Conservation (phyloP, 768 basidiomycete genomes). For the Boletus vermiculosoides region DNA sequence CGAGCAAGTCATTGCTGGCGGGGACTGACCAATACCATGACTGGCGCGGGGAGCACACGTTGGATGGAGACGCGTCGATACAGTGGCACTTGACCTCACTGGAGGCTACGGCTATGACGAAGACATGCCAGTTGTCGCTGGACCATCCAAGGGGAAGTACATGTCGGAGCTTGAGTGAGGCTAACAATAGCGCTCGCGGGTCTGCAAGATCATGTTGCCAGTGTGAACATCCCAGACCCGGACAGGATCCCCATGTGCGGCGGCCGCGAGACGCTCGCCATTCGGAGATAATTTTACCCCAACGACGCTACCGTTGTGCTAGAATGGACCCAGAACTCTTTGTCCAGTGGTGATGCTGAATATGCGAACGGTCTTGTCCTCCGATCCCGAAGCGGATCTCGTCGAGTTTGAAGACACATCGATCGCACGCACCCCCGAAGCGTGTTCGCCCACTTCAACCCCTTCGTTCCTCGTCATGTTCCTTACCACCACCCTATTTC, state of each 20-base stretch:
- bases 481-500: too few species aligned
- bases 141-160: neutral
- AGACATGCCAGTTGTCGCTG: neutral
- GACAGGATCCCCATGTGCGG: neutral
- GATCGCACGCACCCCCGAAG: too few species aligned
- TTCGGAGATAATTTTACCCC: constrained; percentile 8
- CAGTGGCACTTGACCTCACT: too few species aligned
- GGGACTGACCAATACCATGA: neutral
- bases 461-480: too few species aligned
- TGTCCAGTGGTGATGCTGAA: constrained; percentile 7
- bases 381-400: too few species aligned
- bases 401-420: too few species aligned
- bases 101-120: neutral
- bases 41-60: accelerated
- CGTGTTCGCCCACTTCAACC: too few species aligned
- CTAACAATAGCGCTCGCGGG: too few species aligned
- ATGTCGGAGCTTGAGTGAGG: neutral
- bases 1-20: neutral
- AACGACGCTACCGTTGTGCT: neutral
- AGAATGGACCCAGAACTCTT: neutral
- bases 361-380: constrained; percentile 4
- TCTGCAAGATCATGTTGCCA: neutral
- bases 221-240: constrained; percentile 6
- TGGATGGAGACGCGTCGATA: neutral
- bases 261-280: neutral